Evolutionary conservation across 2,329 filamentous ascomycete species (phyloP).

Genomic region (Calonectria pteridis): DNA sequence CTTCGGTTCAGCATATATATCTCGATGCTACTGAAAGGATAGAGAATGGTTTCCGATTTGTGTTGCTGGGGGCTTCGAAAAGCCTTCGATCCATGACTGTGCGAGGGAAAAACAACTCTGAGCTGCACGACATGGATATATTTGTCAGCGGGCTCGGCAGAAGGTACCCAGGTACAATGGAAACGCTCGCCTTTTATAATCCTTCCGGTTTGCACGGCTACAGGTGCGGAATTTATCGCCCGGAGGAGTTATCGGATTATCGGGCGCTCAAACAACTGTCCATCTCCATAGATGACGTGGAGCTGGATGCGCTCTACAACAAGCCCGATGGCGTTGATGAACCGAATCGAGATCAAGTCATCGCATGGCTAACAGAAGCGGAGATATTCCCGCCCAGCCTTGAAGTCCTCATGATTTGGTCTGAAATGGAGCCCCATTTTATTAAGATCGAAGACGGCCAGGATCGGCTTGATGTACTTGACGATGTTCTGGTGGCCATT

Average conservation of each 20-base stretch:
- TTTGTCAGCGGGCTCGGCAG: neutral
- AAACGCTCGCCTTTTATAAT: slow-evolving; percentile 28
- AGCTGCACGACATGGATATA: neutral
- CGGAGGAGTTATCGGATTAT: neutral
- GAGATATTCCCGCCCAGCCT: slow-evolving; percentile 4
- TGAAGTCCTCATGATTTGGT: slow-evolving; percentile 29
- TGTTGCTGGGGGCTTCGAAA: neutral
- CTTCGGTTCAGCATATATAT: slow-evolving; percentile 22
- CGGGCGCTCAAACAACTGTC: neutral
- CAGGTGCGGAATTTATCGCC: neutral
- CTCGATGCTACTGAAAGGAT: slow-evolving; percentile 8
- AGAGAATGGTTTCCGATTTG: neutral
- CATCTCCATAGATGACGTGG: slow-evolving; percentile 3
- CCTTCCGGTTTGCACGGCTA: neutral
- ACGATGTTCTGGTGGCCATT: slow-evolving; percentile 13
- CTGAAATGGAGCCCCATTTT: rapidly evolving
- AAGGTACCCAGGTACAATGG: neutral
- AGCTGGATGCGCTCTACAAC: neutral
- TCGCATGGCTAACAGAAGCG: neutral
- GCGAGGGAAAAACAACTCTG: neutral
- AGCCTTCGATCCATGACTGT: slow-evolving; percentile 6
- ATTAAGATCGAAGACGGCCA: neutral
- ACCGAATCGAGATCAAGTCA: neutral
- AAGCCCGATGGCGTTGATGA: rapidly evolving
- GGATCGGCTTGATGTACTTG: neutral